Conservation (phyloP, 140 eudicot genomes). For the Oenanthe javanica region DNA sequence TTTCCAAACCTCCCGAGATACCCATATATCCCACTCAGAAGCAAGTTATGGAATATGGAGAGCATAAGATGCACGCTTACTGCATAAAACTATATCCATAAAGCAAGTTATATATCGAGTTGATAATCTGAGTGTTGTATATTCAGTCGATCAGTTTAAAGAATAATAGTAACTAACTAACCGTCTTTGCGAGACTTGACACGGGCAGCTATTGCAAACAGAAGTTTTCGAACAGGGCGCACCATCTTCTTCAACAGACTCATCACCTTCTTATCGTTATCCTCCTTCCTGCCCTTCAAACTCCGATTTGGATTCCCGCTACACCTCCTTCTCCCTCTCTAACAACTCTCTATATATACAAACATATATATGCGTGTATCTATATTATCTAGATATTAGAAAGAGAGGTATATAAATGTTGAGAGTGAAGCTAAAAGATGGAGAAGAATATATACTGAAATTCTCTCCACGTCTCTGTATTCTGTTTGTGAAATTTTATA, state of each 20-base stretch:
- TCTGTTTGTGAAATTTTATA: neutral
- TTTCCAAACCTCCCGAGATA: neutral
- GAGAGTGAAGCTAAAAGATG: neutral
- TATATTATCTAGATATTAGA: too few relatives aligned
- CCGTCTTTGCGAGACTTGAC: constrained; percentile 56
- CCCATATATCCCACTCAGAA: neutral
- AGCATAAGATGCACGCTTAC: neutral
- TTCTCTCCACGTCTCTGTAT: neutral
- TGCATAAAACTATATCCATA: neutral
- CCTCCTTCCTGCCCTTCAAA: constrained; percentile 11
- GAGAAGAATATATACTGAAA: neutral
- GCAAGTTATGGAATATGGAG: neutral
- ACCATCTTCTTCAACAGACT: constrained; percentile 56
- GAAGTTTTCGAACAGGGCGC: constrained; percentile 58
- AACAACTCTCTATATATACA: too few relatives aligned
- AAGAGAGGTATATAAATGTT: neutral
- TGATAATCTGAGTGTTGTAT: neutral
- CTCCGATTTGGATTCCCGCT: constrained; percentile 22
- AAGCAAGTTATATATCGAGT: too few relatives aligned
- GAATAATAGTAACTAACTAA: constrained; percentile 3
- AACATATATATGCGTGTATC: too few relatives aligned
- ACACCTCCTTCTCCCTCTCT: constrained; percentile 16
- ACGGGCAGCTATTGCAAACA: constrained; percentile 55
- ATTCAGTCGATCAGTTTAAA: neutral
- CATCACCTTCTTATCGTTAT: constrained; percentile 24